phyloP scores from a whole-genome alignment of 2,329 filamentous ascomycete genomes.

The Ceratocystis cacaofunesta region DNA sequence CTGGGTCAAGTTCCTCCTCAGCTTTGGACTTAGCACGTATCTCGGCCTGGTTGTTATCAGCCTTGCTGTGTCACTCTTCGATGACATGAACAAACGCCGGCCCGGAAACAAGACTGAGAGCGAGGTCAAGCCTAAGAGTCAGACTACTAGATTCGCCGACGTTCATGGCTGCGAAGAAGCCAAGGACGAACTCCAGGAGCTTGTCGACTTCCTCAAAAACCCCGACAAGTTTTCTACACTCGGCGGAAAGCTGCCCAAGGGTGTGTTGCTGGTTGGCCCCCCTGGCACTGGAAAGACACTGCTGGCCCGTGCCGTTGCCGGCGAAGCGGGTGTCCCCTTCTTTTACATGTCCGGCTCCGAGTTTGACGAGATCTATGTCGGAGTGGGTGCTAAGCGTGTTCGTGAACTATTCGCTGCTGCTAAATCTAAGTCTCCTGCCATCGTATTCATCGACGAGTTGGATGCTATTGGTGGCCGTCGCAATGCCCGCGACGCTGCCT shows the following conservation, averaged over 20 bases:
- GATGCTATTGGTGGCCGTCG: slow-evolving; percentile 90
- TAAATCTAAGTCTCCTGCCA: slow-evolving; percentile 72
- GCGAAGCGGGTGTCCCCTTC: slow-evolving; percentile 93
- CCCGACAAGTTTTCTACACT: slow-evolving; percentile 87
- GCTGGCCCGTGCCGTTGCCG: slow-evolving; percentile 84
- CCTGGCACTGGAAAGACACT: slow-evolving; percentile 97
- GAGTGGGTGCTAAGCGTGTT: slow-evolving; percentile 90
- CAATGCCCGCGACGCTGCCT: slow-evolving; percentile 82
- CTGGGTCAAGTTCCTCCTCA: slow-evolving; percentile 76
- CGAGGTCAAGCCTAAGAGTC: slow-evolving; percentile 83
- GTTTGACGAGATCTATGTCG: slow-evolving; percentile 96
- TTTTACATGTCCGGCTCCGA: slow-evolving; percentile 99
- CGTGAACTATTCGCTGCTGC: slow-evolving; percentile 80
- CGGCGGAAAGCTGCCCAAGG: slow-evolving; percentile 92
- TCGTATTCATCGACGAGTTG: slow-evolving; percentile 90
- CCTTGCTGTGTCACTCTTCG: slow-evolving; percentile 47
- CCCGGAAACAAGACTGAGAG: slow-evolving; percentile 58
- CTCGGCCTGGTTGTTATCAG: slow-evolving; percentile 65
- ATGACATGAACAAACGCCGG: slow-evolving; percentile 62
- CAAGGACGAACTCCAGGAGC: slow-evolving; percentile 92
- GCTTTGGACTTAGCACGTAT: slow-evolving; percentile 67
- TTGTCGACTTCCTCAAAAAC: slow-evolving; percentile 90
- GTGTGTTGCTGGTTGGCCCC: slow-evolving; percentile 85
- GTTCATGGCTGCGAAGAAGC: slow-evolving; percentile 97
- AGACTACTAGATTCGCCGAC: slow-evolving; percentile 80